These are phyloP conservation scores for Avena sativa DNA, from an alignment of 176 grass and related monocot genomes.

Conservation along the genomic window DNA sequence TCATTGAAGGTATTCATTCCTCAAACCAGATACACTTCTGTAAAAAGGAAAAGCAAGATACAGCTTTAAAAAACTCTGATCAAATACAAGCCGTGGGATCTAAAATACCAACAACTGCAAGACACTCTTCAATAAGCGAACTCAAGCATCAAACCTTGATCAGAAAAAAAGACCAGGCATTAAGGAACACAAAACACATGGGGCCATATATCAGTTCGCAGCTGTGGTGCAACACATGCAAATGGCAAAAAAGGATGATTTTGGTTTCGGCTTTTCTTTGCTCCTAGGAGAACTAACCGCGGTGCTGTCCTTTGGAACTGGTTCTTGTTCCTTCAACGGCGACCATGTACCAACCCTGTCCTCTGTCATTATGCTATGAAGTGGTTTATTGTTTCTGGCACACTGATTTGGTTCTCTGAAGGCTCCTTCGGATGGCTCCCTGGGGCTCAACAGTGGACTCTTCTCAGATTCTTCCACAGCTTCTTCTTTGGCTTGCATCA, in stretches of 20 bases:
- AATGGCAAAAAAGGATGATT: conserved; percentile 45
- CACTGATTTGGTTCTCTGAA: conserved; percentile 35
- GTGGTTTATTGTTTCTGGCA: conserved; percentile 48
- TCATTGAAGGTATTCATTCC: conserved; percentile 31
- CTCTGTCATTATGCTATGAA: conserved; percentile 45
- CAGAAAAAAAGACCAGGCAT: conserved; percentile 6
- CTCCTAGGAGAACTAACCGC: conserved; percentile 45
- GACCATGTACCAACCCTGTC: conserved; percentile 23
- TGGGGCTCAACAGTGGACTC: conserved; percentile 47
- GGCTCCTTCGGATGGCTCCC: conserved; percentile 29
- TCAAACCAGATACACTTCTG: background rate
- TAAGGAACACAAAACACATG: conserved; percentile 5
- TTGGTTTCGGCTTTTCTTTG: conserved; percentile 48
- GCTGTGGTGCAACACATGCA: conserved; percentile 52
- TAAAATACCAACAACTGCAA: conserved; percentile 11
- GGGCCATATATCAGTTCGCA: conserved; percentile 39
- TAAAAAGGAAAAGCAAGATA: background rate
- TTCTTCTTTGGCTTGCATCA: conserved; percentile 32
- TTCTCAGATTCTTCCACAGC: conserved; percentile 43
- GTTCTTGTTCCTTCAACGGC: conserved; percentile 41
- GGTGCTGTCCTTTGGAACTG: background rate
- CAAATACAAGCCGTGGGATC: conserved; percentile 21
- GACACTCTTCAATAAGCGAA: conserved; percentile 26
- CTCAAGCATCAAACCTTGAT: conserved; percentile 29
- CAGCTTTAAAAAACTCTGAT: conserved; percentile 21